Percentiles rank a stretch among this genome's conserved stretches.
Conservation (phyloP, 768 basidiomycete species). For the Hygrocybe punicea region DNA sequence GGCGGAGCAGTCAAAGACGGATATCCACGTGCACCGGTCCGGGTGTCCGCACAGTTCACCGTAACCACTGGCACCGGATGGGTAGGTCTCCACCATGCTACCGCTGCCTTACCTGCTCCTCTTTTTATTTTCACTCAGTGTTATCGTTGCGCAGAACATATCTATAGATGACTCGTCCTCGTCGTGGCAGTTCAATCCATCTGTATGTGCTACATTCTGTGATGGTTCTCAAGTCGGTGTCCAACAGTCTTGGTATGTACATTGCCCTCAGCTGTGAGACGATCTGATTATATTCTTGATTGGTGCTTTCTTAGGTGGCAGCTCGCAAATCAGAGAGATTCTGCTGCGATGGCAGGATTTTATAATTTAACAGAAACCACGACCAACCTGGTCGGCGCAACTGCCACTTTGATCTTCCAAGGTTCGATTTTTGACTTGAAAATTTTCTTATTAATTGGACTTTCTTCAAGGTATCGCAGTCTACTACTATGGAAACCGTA, state of each 20-base stretch:
- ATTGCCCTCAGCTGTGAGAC: background rate
- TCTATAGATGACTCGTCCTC: background rate
- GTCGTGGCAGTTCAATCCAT: background rate
- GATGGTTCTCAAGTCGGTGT: background rate
- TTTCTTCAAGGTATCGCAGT: background rate
- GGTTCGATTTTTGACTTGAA: background rate
- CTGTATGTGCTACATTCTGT: background rate
- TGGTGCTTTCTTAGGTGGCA: conserved; percentile 2
- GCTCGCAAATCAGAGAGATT: background rate
- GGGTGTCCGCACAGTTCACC: too few species aligned
- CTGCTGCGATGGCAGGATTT: background rate
- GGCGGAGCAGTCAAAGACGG: too few species aligned
- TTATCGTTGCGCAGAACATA: background rate
- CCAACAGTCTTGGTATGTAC: background rate
- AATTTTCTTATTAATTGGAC: background rate
- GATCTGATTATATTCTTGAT: background rate
- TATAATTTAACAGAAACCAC: background rate
- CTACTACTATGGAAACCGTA: background rate
- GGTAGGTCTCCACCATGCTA: too few species aligned
- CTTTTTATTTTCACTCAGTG: too few species aligned
- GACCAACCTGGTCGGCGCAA: background rate
- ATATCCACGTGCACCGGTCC: too few species aligned
- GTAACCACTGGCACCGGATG: too few species aligned
- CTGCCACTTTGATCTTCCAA: background rate
- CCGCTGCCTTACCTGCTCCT: too few species aligned